Base-by-base conservation (phyloP, 2,329 filamentous ascomycete species). In the Xylaria sp. region DNA sequence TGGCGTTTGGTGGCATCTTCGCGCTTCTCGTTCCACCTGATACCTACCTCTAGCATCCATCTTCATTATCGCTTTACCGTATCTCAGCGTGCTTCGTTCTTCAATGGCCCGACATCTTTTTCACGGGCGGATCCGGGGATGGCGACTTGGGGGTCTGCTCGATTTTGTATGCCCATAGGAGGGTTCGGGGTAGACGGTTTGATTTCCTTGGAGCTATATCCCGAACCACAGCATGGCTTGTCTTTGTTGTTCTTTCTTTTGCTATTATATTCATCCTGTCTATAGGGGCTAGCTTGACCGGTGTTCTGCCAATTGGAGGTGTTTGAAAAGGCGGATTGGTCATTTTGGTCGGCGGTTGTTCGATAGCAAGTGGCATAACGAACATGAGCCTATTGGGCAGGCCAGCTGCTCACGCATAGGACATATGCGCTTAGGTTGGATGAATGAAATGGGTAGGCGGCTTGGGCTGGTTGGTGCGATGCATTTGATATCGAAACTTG, bases 31-130 rank as follows among this genome's bases (percentile, higher is more conserved):
- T 57, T 61, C 57, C 65, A 49, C 66, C 71, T 72, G 72, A 75
- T 76, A 75, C 74, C 74, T 73, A 68, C 71, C 69, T 68, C 49
- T 67, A 44, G 58, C 68, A 49, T 40, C 49, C 63, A 59, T 64
- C 53, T 59, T 60, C 48, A 44, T 66, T 38, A 36, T 31, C n/a
- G 36, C 38, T 38, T 3, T 10, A 31, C 28, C 7, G 56, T 53
- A 28, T 10, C 11, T 57, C 33, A 38, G 23, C 48, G 23, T 44
- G 20, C n/a, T 51, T 61, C 33, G 1, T 36, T 33, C 23, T 44
- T 42, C 44, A 42, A 26, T 17, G 36, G 53, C n/a, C n/a, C 49
- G 38, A 9, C 4, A 20, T 6, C 40, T 10, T 58, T 57, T 44
- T 53, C 20, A 63, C 20, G n/a, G 48, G 20, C 51, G 20, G 42